phyloP scores from a whole-genome alignment of 495 filamentous ascomycete species.

The Podospora pseudocomata region DNA sequence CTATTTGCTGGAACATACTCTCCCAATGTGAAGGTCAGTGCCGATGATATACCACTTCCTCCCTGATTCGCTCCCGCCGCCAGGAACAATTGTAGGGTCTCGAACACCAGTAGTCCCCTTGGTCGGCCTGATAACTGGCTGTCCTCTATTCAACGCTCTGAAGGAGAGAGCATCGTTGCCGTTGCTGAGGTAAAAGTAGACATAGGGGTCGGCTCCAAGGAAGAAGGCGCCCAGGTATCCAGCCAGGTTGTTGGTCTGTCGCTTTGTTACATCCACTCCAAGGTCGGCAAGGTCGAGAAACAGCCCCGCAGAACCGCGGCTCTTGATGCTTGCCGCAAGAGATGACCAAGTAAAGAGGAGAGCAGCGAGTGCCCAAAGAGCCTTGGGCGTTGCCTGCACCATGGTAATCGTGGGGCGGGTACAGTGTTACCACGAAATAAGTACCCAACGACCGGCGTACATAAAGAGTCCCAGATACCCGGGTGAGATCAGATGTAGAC shows the following conservation, averaged over 20 bases:
- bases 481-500: conserved; percentile 1
- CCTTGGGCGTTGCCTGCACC: neutral
- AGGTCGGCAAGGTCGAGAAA: conserved; percentile 10
- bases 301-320: neutral
- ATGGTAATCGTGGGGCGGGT: neutral
- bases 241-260: conserved; percentile 40
- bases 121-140: conserved; percentile 48
- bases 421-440: neutral
- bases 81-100: conserved; percentile 47
- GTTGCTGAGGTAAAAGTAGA: conserved; percentile 53
- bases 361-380: neutral
- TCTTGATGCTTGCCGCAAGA: conserved; percentile 7
- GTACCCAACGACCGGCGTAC: neutral
- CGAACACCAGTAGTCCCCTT: conserved; percentile 50
- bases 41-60: conserved; percentile 56
- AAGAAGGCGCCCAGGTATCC: conserved; percentile 53
- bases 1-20: conserved; percentile 26
- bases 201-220: conserved; percentile 49
- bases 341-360: conserved; percentile 13
- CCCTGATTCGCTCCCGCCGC: conserved; percentile 45
- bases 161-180: conserved; percentile 48
- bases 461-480: conserved; percentile 8
- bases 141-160: conserved; percentile 44
- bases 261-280: conserved; percentile 21
- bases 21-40: conserved; percentile 51